Conservation (phyloP, 352 stramenopile genomes). For the Phytophthora foliorum region DNA sequence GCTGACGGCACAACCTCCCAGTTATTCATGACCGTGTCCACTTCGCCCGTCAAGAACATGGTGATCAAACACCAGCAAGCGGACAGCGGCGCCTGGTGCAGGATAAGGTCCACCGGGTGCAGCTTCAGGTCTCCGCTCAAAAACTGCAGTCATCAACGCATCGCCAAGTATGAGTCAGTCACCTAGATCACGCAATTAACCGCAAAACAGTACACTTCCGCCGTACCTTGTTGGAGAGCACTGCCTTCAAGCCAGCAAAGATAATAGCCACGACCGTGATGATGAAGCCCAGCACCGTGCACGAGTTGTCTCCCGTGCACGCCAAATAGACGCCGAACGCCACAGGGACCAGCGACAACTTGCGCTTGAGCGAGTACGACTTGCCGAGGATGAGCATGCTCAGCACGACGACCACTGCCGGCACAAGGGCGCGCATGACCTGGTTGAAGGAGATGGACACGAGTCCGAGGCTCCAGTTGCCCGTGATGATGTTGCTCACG, state of each 20-base stretch:
- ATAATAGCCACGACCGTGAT: constrained; percentile 92
- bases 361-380: constrained; percentile 77
- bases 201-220: background rate
- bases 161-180: constrained; percentile 13
- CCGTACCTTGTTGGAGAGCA: constrained; percentile 89
- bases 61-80: constrained; percentile 91
- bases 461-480: constrained; percentile 93
- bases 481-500: constrained; percentile 96
- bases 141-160: constrained; percentile 55
- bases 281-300: constrained; percentile 88
- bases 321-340: constrained; percentile 87
- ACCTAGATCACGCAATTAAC: background rate
- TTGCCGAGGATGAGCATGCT: constrained; percentile 87
- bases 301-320: constrained; percentile 91
- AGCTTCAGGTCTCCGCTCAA: constrained; percentile 94
- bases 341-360: constrained; percentile 82
- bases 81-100: constrained; percentile 94
- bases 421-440: constrained; percentile 91
- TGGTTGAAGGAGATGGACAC: constrained; percentile 97
- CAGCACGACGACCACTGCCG: constrained; percentile 80
- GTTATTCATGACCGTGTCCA: constrained; percentile 63
- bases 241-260: constrained; percentile 93
- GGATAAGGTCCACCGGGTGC: constrained; percentile 93
- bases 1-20: constrained; percentile 70
- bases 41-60: constrained; percentile 85